Evolutionary conservation across 305 asterid genomes (phyloP).

Genomic region (Withania somnifera): DNA sequence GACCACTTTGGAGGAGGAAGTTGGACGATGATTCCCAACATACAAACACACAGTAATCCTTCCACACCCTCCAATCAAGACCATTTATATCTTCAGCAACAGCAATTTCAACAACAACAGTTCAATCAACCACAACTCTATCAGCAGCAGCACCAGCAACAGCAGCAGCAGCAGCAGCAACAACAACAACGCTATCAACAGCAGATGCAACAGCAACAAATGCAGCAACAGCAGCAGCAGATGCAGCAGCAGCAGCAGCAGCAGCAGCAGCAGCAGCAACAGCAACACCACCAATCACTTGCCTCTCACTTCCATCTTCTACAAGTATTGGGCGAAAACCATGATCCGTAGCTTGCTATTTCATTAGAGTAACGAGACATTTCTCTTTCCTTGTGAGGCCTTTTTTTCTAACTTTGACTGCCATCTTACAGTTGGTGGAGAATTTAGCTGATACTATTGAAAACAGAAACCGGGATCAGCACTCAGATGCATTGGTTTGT

Average conservation of each 20-base stretch:
- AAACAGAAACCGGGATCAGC: slow-evolving; percentile 82
- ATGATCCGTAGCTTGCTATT: neutral
- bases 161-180: slow-evolving; percentile 25
- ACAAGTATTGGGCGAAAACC: slow-evolving; percentile 27
- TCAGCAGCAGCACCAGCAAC: slow-evolving; percentile 28
- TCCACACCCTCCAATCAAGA: slow-evolving; percentile 78
- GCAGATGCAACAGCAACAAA: slow-evolving; percentile 45
- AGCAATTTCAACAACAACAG: slow-evolving; percentile 53
- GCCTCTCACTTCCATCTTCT: slow-evolving; percentile 80
- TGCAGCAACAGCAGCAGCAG: slow-evolving; percentile 28
- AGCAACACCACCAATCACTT: slow-evolving; percentile 55
- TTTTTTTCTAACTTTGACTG: neutral
- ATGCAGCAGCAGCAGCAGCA: slow-evolving; percentile 25
- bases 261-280: slow-evolving; percentile 20
- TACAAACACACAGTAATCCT: slow-evolving; percentile 69
- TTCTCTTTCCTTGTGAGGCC: neutral
- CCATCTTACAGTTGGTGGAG: slow-evolving; percentile 60
- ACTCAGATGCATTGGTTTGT: slow-evolving; percentile 77
- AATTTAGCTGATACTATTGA: slow-evolving; percentile 72
- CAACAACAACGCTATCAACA: slow-evolving; percentile 55
- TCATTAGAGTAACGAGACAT: neutral
- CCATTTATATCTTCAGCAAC: slow-evolving; percentile 53
- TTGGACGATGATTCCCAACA: slow-evolving; percentile 85
- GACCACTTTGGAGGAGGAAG: slow-evolving; percentile 81
- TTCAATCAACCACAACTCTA: slow-evolving; percentile 40